Percentiles rank a stretch among this genome's conserved stretches.
Evolutionary conservation across 2,329 filamentous ascomycete species (phyloP).

Genomic region (Colletotrichum sp.): DNA sequence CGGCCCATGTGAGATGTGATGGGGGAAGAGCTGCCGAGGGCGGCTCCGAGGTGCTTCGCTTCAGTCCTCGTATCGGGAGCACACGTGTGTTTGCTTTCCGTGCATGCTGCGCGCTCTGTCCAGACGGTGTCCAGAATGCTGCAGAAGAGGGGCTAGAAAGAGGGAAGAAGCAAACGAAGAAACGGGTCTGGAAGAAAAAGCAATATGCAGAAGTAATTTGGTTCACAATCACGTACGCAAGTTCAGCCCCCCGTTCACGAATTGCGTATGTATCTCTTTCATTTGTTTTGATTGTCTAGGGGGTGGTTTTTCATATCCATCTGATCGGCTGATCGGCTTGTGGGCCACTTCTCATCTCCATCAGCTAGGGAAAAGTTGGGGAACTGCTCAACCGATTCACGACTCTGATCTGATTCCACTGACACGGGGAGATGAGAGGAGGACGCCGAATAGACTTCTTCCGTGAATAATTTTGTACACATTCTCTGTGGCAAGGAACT

Average conservation of each 20-base stretch:
- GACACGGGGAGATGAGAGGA: background rate
- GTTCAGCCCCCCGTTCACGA: background rate
- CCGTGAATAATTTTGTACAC: background rate
- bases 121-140: background rate
- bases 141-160: background rate
- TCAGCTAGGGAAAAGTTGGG: background rate
- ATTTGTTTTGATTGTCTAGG: background rate
- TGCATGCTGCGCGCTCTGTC: background rate
- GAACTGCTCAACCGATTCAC: background rate
- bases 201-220: background rate
- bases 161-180: background rate
- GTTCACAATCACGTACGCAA: background rate
- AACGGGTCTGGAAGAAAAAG: background rate
- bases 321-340: slow-evolving; percentile 4
- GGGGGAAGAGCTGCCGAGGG: background rate
- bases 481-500: background rate
- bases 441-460: background rate
- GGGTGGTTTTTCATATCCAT: background rate
- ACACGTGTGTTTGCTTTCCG: background rate
- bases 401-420: background rate
- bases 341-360: background rate
- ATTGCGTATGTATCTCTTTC: background rate
- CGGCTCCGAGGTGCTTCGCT: background rate
- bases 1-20: background rate
- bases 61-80: background rate